These are phyloP conservation scores for Pseudocercospora crystallina DNA, from an alignment of 2,329 filamentous ascomycete genomes.

Conservation along the genomic window DNA sequence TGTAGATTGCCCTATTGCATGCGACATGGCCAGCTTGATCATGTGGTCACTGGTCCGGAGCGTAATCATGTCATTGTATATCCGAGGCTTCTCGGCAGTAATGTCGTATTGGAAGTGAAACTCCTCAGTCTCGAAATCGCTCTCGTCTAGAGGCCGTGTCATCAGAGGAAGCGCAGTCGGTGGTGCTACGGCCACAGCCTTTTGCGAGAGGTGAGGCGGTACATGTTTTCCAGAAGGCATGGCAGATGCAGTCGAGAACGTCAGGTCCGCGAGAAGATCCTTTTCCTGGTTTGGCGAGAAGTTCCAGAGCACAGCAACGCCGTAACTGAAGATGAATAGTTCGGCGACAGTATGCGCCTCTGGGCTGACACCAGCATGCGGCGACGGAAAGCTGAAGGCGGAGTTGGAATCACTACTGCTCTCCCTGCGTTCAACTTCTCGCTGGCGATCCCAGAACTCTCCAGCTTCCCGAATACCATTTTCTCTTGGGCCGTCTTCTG, in stretches of 20 bases:
- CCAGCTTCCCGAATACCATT: slow-evolving; percentile 18
- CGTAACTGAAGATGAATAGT: slow-evolving; percentile 96
- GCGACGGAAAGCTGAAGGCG: slow-evolving; percentile 52
- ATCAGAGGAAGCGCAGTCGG: slow-evolving; percentile 63
- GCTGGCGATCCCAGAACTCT: slow-evolving; percentile 21
- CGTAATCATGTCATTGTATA: slow-evolving; percentile 99
- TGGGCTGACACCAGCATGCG: slow-evolving; percentile 56
- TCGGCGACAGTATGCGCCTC: slow-evolving; percentile 82
- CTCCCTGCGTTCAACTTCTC: slow-evolving; percentile 21
- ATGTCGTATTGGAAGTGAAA: slow-evolving; percentile 97
- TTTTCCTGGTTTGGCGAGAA: slow-evolving; percentile 96
- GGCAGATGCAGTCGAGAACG: slow-evolving; percentile 61
- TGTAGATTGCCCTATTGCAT: slow-evolving; percentile 95
- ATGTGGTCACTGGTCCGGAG: slow-evolving; percentile 93
- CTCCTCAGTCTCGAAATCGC: slow-evolving; percentile 94
- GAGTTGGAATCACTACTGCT: slow-evolving; percentile 28
- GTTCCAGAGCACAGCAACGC: slow-evolving; percentile 98
- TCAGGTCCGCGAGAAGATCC: slow-evolving; percentile 90
- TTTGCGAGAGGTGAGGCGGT: slow-evolving; percentile 24
- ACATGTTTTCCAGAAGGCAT: slow-evolving; percentile 16
- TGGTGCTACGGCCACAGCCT: slow-evolving; percentile 27
- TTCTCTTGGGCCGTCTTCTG: slow-evolving; percentile 9
- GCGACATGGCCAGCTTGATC: slow-evolving; percentile 97
- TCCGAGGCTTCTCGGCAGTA: slow-evolving; percentile 78
- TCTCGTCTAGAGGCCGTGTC: slow-evolving; percentile 76